phyloP scores from a whole-genome alignment of 805 yeast species.

The Saturnispora sekii region DNA sequence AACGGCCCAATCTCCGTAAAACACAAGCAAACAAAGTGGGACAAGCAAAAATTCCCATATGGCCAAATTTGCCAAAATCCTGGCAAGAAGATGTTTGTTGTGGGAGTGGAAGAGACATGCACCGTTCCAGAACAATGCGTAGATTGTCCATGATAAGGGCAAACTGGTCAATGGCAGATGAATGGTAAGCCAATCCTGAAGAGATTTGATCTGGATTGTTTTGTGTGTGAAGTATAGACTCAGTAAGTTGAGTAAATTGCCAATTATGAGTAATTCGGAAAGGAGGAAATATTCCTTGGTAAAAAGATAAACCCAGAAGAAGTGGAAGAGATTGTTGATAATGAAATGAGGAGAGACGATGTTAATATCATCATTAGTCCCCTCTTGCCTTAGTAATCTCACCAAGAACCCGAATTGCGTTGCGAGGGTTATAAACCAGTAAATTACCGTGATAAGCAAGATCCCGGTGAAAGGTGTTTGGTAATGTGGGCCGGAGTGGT shows the following conservation, averaged over 20 bases:
- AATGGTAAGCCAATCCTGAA: constrained; percentile 43
- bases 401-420: constrained; percentile 40
- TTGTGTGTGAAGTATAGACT: constrained; percentile 48
- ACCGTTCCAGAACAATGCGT: constrained; percentile 77
- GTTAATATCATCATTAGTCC: constrained; percentile 21
- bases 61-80: constrained; percentile 61
- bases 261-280: constrained; percentile 46
- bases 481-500: constrained; percentile 34
- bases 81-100: constrained; percentile 41
- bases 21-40: constrained; percentile 46
- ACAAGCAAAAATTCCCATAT: constrained; percentile 71
- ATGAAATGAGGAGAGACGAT: constrained; percentile 54
- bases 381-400: constrained; percentile 29
- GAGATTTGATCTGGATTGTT: constrained; percentile 46
- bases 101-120: constrained; percentile 62
- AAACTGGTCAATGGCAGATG: constrained; percentile 61
- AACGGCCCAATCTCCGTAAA: constrained; percentile 62
- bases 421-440: constrained; percentile 47
- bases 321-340: constrained; percentile 48
- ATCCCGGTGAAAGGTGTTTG: constrained; percentile 66
- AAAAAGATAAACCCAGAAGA: constrained; percentile 58
- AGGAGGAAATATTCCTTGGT: constrained; percentile 47
- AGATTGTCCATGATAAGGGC: constrained; percentile 68
- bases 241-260: constrained; percentile 52
- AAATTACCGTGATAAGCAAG: constrained; percentile 37